A percentile compares a stretch with the other conserved stretches of the same genome.
phyloP scores from a whole-genome alignment of 2,329 filamentous ascomycete species.

The Lachnellula arida region DNA sequence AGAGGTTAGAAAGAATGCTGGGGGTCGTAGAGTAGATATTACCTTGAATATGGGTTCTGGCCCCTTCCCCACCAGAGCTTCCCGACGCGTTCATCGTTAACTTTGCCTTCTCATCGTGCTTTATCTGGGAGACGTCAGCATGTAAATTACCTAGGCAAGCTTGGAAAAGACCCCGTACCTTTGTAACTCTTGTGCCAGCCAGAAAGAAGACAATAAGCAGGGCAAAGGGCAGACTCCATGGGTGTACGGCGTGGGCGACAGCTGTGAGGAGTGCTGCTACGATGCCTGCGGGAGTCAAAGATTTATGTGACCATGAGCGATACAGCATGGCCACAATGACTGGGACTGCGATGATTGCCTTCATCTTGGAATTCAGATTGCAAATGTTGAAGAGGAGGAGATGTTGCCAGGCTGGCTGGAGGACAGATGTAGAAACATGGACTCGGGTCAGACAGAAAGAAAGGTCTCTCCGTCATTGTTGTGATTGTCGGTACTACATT shows the following conservation, averaged over 20 bases:
- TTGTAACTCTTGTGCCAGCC: conserved; percentile 76
- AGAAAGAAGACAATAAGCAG: conserved; percentile 83
- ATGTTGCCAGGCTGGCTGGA: too few species aligned
- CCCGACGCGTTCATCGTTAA: conserved; percentile 76
- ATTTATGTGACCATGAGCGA: conserved; percentile 66
- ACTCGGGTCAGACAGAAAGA: too few species aligned
- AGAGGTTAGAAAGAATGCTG: conserved; percentile 10
- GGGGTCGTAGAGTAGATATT: conserved; percentile 6
- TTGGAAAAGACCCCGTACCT: conserved; percentile 45
- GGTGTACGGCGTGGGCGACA: conserved; percentile 78
- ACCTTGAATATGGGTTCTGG: conserved; percentile 79
- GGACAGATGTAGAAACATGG: too few species aligned
- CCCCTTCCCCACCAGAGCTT: conserved; percentile 69
- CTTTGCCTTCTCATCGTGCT: conserved; percentile 77
- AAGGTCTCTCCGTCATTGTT: too few species aligned
- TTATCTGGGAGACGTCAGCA: conserved; percentile 53
- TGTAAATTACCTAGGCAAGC: background rate
- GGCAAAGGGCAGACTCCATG: conserved; percentile 87
- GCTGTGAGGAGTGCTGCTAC: conserved; percentile 69
- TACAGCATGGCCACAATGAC: conserved; percentile 57
- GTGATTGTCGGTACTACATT: too few species aligned
- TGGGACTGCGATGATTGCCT: conserved; percentile 51
- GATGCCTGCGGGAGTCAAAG: conserved; percentile 74
- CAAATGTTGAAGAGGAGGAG: background rate
- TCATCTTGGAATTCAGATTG: conserved; percentile 40